Evolutionary conservation across 2,329 filamentous ascomycete genomes (phyloP).

Genomic region (Stromatinia cepivora): DNA sequence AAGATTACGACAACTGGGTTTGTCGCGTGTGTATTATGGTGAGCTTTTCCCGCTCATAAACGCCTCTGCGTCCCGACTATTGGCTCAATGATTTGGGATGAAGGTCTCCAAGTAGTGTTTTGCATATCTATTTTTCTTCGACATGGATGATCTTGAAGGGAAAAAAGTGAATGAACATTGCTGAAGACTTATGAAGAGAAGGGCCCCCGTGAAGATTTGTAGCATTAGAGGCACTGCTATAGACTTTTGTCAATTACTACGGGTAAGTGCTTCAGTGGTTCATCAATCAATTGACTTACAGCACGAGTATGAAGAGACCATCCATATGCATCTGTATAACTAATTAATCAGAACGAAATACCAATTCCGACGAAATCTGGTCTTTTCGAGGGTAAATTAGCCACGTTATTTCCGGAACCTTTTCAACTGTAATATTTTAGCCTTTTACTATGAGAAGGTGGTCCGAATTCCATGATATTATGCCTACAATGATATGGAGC

Average conservation of each 20-base stretch:
- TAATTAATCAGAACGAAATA: neutral
- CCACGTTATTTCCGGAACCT: neutral
- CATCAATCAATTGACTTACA: neutral
- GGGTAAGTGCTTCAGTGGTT: neutral
- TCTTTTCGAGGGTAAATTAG: slow-evolving; percentile 6
- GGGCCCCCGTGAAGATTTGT: neutral
- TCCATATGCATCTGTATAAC: neutral
- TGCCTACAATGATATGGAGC: slow-evolving; percentile 31
- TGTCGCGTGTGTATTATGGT: no score
- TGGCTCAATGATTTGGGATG: neutral
- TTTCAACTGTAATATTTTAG: neutral
- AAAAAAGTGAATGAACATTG: neutral
- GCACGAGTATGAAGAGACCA: neutral
- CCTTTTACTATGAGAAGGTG: neutral
- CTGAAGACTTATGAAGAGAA: neutral
- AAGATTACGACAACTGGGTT: no score
- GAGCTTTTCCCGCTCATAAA: no score
- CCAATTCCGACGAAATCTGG: neutral
- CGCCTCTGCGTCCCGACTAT: no score
- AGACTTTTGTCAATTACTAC: neutral
- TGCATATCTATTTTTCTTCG: neutral
- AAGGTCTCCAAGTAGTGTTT: neutral
- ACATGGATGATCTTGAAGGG: neutral
- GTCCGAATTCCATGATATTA: slow-evolving; percentile 21
- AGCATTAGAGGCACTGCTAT: neutral